Evolutionary conservation across 164 flowering plant species (phyloP), one percentile per base, ranked within the genome.

Genomic region (Akebia trifoliata): DNA sequence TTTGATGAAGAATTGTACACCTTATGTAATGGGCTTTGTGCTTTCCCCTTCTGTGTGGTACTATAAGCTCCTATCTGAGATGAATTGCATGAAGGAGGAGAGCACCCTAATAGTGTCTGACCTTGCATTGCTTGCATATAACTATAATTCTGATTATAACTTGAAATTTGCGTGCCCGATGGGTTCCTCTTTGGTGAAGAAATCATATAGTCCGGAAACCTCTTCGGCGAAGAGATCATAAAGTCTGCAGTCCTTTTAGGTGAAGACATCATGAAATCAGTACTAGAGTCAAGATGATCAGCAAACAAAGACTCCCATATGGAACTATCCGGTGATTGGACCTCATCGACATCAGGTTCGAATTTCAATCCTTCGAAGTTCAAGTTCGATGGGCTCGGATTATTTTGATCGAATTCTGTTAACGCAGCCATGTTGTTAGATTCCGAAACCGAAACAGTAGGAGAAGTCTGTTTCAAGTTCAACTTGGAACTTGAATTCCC

Each of bases 251-350:
- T 73, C 43, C 73, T 71, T 47, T 73, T 81, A 0, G 90, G 90
- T 10, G 90, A 84, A 0, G 68, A 76, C 34, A 82, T 72, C 86
- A 83, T 85, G 71, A 77, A 83, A 34, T 85, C 88, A 3, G 57
- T 39, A 25, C 43, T 36, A 1, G 60, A 49, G 15, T 83, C 89
- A 8, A 81, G 46, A 8, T 75, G 76, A 32, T 86, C 93, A n/a
- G 82, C 20, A 45, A 79, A 79, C 31, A 76, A 70, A 0, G 83
- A 71, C 52, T 82, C 88, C 88, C 86, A 83, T 22, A 79, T 25
- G 1, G 80, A 73, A 47, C 59, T 71, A 30, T 76, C 83, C 0
- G 91, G 84, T 0, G 85, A 84, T 36, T 80, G 85, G 17, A 76
- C 68, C 36, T 78, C 82, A 1, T 55, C 85, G 5, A 56, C 76